Percentiles rank a stretch among this genome's conserved stretches.
phyloP scores from a whole-genome alignment of 2,329 filamentous ascomycete genomes.

The Curvularia eragrostidis region DNA sequence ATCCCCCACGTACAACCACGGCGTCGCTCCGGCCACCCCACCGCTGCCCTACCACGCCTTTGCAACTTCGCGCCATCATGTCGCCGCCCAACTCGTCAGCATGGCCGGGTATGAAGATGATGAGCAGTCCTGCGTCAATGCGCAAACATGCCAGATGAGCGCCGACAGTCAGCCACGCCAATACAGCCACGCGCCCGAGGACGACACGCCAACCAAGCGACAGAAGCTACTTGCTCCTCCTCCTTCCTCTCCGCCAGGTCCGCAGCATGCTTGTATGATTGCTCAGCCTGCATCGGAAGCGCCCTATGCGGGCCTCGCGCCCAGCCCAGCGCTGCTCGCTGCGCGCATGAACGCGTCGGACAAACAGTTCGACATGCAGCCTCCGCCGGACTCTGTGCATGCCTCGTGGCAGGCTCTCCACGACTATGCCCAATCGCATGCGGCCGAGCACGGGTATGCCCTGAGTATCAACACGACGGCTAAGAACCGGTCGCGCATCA shows the following conservation, averaged over 20 bases:
- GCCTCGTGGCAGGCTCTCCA: conserved; percentile 41
- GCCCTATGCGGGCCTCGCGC: conserved; percentile 9
- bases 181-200: conserved; percentile 10
- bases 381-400: conserved; percentile 36
- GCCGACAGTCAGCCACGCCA: conserved; percentile 15
- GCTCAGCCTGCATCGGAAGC: conserved; percentile 1
- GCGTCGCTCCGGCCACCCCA: conserved; percentile 15
- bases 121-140: conserved; percentile 8
- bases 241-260: conserved; percentile 1
- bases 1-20: conserved; percentile 11
- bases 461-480: conserved; percentile 48
- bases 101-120: conserved; percentile 22
- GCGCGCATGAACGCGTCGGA: conserved; percentile 21
- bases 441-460: conserved; percentile 45
- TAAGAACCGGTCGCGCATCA: conserved; percentile 46
- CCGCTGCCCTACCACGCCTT: conserved; percentile 26
- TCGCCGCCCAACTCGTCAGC: conserved; percentile 19
- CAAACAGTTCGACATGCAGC: conserved; percentile 39
- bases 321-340: conserved; percentile 14
- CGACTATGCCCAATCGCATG: conserved; percentile 43
- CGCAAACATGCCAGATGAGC: conserved; percentile 18
- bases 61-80: conserved; percentile 28
- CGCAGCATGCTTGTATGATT: conserved; percentile 6
- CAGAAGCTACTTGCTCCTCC: neutral
- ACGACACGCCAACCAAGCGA: conserved; percentile 11